Conservation (phyloP, 225 moss, liverwort and hornwort species). For the Physcomitrium patens region DNA sequence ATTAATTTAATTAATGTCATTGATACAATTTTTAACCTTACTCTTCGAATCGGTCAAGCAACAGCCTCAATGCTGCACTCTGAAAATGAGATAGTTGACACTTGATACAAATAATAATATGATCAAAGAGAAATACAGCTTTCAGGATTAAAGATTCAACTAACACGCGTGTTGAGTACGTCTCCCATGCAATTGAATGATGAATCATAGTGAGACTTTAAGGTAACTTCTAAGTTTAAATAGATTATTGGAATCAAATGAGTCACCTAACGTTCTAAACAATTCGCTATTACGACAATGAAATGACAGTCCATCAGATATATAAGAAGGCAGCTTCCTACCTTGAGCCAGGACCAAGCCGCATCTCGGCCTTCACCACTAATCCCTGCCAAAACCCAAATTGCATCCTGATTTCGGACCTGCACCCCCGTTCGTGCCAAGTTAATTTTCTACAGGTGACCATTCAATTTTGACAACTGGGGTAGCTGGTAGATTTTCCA, state of each 20-base stretch:
- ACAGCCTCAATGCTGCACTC: not conserved
- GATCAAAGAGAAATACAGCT: not conserved
- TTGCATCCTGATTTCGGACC: slow-evolving; percentile 77
- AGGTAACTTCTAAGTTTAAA: not conserved
- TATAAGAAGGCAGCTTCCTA: slow-evolving; percentile 29
- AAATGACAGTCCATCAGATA: slow-evolving; percentile 19
- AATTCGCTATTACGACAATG: slow-evolving; percentile 15
- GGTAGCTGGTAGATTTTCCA: not conserved
- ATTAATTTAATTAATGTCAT: not conserved
- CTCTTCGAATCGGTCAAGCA: not conserved
- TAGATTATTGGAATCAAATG: slow-evolving; percentile 10
- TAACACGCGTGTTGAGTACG: too few relatives aligned
- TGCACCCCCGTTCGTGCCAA: slow-evolving; percentile 31
- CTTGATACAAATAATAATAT: not conserved
- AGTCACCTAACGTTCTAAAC: slow-evolving; percentile 9
- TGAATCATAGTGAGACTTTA: not conserved
- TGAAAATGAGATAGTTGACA: not conserved
- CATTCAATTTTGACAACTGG: slow-evolving; percentile 9
- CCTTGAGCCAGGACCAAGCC: slow-evolving; percentile 76
- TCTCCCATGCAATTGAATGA: too few relatives aligned
- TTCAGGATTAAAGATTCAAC: not conserved
- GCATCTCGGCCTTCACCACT: slow-evolving; percentile 79
- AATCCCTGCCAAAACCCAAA: slow-evolving; percentile 72
- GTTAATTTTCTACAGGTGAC: slow-evolving; percentile 12
- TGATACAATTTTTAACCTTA: not conserved